Evolutionary conservation across 164 flowering plant genomes (phyloP), one percentile per base, ranked within the genome.

Genomic region (Umbilicus rupestris): DNA sequence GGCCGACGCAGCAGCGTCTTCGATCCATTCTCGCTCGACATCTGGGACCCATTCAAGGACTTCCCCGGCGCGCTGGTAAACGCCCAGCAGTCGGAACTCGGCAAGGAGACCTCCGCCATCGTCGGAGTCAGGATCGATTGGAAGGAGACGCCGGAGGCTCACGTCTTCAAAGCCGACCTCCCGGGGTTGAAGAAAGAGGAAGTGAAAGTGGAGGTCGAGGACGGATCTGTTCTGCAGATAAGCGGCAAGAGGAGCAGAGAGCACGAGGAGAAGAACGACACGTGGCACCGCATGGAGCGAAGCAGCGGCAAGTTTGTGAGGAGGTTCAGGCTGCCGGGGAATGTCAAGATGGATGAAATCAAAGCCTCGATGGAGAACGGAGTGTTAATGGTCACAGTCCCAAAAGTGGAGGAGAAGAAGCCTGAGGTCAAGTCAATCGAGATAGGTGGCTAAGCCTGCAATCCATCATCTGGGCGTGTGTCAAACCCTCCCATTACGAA

Each of bases 71-170:
- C 39, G 3, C 46, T 39, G 29, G 19, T 37, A 0, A 29, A 29
- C 35, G 22, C 39, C 1, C 19, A 22, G 14, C 16, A 12, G 9
- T 33, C 58, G 28, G 62, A 30, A 0, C 2, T 15, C 0, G 19
- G 37, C n/a, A 24, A 33, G 7, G 67, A 67, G 45, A 39, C 69
- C 9, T 0, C 69, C 6, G 37, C 69, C 19, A 11, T 67, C 9
- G 69, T 52, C 24, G 14, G 26, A n/a, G 33, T 49, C 5, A 35
- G 58, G 3, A 37, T 67, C 29, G 69, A 67, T 29, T 52, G 69
- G 69, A 67, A 67, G 69, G 69, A 67, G 69, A 67, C 69, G 8
- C 62, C 62, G 17, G 55, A 31, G 44, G 69, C 69, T 29, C 69
- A 67, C 42, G 45, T 67, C 3, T 67, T 67, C 62, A 67, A 50